Evolutionary conservation across 805 yeast species (phyloP).

Genomic region (Myxozyma neotropica): DNA sequence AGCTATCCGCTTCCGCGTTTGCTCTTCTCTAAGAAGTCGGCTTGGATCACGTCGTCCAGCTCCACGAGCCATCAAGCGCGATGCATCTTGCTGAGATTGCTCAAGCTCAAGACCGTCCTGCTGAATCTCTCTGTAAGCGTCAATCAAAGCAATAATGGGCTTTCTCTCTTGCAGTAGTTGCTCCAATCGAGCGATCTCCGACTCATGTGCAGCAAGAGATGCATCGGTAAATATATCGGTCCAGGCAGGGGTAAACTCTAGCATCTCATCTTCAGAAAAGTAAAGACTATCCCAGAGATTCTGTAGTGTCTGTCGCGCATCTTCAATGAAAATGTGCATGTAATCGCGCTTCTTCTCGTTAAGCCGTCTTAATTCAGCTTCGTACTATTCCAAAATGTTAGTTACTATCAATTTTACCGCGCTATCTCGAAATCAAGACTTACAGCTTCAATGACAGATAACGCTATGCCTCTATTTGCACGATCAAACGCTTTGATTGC

Average conservation of each 20-base stretch:
- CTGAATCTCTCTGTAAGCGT: constrained; percentile 57
- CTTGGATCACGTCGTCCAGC: constrained; percentile 53
- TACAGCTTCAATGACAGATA: constrained; percentile 31
- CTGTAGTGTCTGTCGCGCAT: constrained; percentile 60
- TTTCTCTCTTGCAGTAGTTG: constrained; percentile 53
- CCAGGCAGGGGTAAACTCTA: constrained; percentile 50
- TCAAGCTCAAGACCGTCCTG: constrained; percentile 64
- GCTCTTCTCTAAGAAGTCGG: constrained; percentile 79
- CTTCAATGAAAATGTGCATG: constrained; percentile 68
- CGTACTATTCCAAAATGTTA: constrained; percentile 43
- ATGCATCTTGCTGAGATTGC: constrained; percentile 75
- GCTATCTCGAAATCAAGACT: not conserved
- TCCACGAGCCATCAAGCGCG: constrained; percentile 66
- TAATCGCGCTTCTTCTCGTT: constrained; percentile 61
- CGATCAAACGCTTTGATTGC: constrained; percentile 48
- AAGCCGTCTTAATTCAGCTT: constrained; percentile 59
- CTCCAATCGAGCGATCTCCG: constrained; percentile 58
- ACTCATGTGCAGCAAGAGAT: constrained; percentile 63
- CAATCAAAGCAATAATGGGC: constrained; percentile 59
- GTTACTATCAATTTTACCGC: constrained; percentile 27
- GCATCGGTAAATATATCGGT: constrained; percentile 58
- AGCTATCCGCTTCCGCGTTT: constrained; percentile 65
- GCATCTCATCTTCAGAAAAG: constrained; percentile 56
- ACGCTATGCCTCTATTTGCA: constrained; percentile 43
- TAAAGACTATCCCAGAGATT: constrained; percentile 65